Conservation (phyloP, 768 basidiomycete genomes). For the Imleria badia region DNA sequence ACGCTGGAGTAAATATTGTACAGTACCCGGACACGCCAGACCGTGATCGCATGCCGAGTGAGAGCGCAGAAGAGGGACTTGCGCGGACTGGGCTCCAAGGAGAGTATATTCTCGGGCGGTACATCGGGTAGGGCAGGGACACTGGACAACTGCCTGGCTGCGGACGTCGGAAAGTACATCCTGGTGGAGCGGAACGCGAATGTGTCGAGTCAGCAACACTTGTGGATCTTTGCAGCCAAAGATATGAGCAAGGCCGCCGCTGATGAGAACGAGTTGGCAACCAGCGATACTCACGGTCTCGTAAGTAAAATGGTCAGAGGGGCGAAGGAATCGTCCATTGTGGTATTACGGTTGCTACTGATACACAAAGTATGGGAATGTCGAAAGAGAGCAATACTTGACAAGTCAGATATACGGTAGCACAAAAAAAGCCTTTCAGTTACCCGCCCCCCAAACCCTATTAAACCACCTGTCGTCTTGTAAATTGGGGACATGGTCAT, state of each 20-base stretch:
- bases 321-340: slow-evolving; percentile 2
- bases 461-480: slow-evolving; percentile 26
- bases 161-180: slow-evolving; percentile 88
- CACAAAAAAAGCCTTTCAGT: slow-evolving; percentile 11
- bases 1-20: slow-evolving; percentile 12
- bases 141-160: slow-evolving; percentile 70
- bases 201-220: no score
- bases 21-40: slow-evolving; percentile 81
- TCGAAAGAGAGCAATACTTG: slow-evolving; percentile 13
- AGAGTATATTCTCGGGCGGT: slow-evolving; percentile 56
- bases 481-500: slow-evolving; percentile 4
- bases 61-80: slow-evolving; percentile 78
- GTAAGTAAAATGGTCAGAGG: not conserved
- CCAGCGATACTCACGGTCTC: slow-evolving; percentile 1
- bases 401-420: slow-evolving; percentile 18
- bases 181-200: not conserved
- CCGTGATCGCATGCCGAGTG: slow-evolving; percentile 65
- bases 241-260: slow-evolving; percentile 4
- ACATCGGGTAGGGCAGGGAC: slow-evolving; percentile 67
- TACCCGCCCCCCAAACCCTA: slow-evolving; percentile 25
- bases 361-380: slow-evolving; percentile 29
- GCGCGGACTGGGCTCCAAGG: slow-evolving; percentile 62
- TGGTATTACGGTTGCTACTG: slow-evolving; percentile 32
- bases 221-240: slow-evolving; percentile 1
- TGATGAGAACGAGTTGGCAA: slow-evolving; percentile 7